Evolutionary conservation across 768 basidiomycete genomes (phyloP), one percentile per base, ranked within the genome.

Genomic region (Chalciporus chontae): DNA sequence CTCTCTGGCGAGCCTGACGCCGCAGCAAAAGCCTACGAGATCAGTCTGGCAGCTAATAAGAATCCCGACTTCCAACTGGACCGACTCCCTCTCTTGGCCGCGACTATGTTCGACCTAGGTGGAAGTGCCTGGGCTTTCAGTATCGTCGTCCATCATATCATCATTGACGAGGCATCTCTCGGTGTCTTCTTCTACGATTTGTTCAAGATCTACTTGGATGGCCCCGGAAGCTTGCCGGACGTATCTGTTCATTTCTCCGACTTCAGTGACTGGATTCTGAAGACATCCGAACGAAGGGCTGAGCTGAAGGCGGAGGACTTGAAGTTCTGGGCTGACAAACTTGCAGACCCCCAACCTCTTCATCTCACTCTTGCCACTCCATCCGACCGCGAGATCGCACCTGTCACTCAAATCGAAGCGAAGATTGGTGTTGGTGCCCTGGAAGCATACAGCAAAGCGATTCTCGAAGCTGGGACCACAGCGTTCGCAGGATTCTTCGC

Each of bases 401-500:
- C 64, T 1, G 43, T 64, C 45, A 66, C 64, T 11, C 64, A 66
- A 37, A 62, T 66, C 3, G 64, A 59, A 19, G 50, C 58, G n/a
- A 60, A 27, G 27, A 59, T 59, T 14, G 45, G 58, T 29, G 46
- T 60, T 34, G 58, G 51, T 15, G 37, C 43, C 3, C 58, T 59
- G 6, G 54, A 59, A 37, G 37, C 52, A 43, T 66, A 64, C 55
- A 18, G 51, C 19, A 55, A 60, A 14, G 13, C 64, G 26, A 47
- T 62, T 38, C 43, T 52, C 2, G 53, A 55, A 14, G 43, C 49
- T 4, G 52, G 46, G 9, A 59, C 57, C 19, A 66, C 65, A 1
- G 51, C 60, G 3, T 66, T 66, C 27, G 62, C 65, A 40, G 66
- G 60, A 13, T 67, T 66, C 53, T 66, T 67, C 27, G 65, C 65